Percentiles rank a stretch among this genome's conserved stretches.
phyloP scores from a whole-genome alignment of 2,329 filamentous ascomycete species.

The Seiridium unicorne region DNA sequence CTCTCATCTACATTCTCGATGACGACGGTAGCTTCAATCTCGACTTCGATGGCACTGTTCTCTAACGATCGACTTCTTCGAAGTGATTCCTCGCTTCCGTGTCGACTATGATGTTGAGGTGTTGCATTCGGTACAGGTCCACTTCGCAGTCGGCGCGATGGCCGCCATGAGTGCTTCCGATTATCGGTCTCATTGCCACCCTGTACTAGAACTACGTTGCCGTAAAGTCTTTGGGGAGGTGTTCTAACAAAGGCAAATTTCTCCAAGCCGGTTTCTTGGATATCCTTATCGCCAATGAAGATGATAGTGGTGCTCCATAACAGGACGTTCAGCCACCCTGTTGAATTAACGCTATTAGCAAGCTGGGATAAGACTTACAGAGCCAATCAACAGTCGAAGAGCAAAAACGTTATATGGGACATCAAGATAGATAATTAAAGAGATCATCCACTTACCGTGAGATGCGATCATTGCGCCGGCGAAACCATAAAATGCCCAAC shows the following conservation, averaged over 20 bases:
- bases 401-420: too few species aligned
- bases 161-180: background rate
- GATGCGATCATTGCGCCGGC: slow-evolving; percentile 2
- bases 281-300: slow-evolving; percentile 3
- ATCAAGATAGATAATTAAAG: background rate
- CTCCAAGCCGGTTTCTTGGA: background rate
- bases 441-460: background rate
- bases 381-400: too few species aligned
- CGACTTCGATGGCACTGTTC: background rate
- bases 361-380: too few species aligned
- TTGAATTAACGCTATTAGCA: background rate
- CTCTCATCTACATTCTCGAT: background rate
- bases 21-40: slow-evolving; percentile 2
- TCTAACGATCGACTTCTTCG: background rate
- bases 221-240: background rate
- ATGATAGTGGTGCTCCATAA: slow-evolving; percentile 7
- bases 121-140: background rate
- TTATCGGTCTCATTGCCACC: background rate
- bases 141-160: background rate
- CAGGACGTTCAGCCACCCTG: slow-evolving; percentile 1
- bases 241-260: slow-evolving; percentile 5
- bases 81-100: background rate
- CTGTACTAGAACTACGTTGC: slow-evolving; percentile 1
- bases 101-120: background rate
- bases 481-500: background rate